phyloP scores from a whole-genome alignment of 202 grass and related monocot genomes.

The Brachypodium distachyon region DNA sequence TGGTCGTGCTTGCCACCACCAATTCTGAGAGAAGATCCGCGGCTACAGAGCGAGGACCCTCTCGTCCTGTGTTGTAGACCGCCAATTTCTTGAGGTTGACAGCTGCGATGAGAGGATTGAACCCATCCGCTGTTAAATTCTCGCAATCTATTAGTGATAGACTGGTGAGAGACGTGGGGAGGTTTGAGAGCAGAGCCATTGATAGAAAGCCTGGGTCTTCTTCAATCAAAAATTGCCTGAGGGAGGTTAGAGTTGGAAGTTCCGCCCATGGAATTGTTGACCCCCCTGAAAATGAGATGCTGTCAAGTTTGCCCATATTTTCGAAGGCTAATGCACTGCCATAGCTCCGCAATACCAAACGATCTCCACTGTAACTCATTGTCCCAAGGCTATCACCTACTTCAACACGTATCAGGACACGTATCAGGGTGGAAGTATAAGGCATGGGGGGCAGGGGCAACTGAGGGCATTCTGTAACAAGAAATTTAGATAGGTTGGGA shows the following conservation, averaged over 20 bases:
- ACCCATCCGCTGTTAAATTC: background rate
- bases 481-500: background rate
- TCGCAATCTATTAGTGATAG: accelerated
- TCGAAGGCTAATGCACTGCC: too few species aligned
- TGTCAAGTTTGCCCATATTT: too few species aligned
- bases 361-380: too few species aligned
- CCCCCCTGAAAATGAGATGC: too few species aligned
- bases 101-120: background rate
- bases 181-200: background rate
- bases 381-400: too few species aligned
- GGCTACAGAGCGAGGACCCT: background rate
- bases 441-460: background rate
- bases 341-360: too few species aligned
- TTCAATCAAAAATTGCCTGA: accelerated
- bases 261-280: too few species aligned
- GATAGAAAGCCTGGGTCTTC: background rate
- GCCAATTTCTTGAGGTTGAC: background rate
- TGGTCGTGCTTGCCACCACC: background rate
- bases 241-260: background rate
- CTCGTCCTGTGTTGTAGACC: background rate
- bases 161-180: background rate
- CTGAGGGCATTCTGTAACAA: accelerated
- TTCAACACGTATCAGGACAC: accelerated
- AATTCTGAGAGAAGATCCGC: background rate
- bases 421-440: background rate